phyloP scores from a whole-genome alignment of 129 eudicot genomes.

The Artemisia annua region DNA sequence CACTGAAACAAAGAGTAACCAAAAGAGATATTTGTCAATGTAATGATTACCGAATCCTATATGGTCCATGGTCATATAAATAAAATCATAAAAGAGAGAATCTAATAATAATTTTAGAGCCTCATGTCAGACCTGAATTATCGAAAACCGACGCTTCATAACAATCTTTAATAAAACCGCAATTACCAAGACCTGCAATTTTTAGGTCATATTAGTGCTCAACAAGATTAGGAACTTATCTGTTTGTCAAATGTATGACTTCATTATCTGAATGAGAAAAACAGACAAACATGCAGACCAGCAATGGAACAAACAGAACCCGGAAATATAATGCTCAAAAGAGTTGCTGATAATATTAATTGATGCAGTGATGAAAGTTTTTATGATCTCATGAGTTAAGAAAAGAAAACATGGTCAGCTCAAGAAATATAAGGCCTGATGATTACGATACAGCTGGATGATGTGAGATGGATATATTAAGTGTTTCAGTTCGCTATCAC shows the following conservation, averaged over 20 bases:
- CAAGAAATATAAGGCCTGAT: not conserved
- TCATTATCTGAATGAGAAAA: constrained; percentile 19
- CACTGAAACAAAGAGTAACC: constrained; percentile 49
- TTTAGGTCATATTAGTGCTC: constrained; percentile 12
- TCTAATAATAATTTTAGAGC: not conserved
- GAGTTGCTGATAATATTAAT: not conserved
- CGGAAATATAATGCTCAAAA: not conserved
- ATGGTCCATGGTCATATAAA: constrained; percentile 3
- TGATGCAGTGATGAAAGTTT: constrained; percentile 10
- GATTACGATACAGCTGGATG: no score
- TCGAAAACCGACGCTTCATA: constrained; percentile 90
- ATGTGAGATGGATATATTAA: no score
- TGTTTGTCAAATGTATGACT: constrained; percentile 8
- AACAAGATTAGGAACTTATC: constrained; percentile 1
- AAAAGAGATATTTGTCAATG: not conserved
- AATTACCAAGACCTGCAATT: constrained; percentile 86
- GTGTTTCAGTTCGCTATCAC: not conserved
- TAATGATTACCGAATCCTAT: constrained; percentile 2
- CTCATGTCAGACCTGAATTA: constrained; percentile 74
- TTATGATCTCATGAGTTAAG: not conserved
- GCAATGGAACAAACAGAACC: not conserved
- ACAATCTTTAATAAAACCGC: constrained; percentile 80
- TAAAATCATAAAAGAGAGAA: not conserved
- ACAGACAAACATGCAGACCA: not conserved
- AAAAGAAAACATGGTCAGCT: not conserved